Evolutionary conservation across 768 basidiomycete species (phyloP).

Genomic region (Phaeotremella fagi): DNA sequence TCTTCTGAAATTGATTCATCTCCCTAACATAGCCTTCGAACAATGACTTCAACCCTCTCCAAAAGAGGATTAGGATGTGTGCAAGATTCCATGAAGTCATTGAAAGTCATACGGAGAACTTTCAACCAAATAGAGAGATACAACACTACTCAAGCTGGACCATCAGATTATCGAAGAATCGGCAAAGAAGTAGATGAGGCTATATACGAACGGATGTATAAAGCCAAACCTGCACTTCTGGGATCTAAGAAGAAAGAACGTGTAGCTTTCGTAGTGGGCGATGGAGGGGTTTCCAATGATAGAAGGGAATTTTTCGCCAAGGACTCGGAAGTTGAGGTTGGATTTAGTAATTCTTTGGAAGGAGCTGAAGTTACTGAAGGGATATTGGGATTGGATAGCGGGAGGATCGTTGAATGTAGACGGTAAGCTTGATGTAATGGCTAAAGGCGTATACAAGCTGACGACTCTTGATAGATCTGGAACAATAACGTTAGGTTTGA

Average conservation of each 20-base stretch:
- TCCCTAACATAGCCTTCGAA: too few species aligned
- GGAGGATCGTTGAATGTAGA: conserved; percentile 32
- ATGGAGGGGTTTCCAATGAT: conserved; percentile 18
- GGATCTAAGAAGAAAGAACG: conserved; percentile 9
- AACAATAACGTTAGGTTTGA: conserved; percentile 21
- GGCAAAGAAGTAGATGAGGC: neutral
- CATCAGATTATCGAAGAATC: neutral
- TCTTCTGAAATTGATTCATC: too few species aligned
- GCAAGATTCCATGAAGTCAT: too few species aligned
- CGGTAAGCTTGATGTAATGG: conserved; percentile 26
- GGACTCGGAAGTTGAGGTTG: conserved; percentile 15
- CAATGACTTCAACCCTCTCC: too few species aligned
- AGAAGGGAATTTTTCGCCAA: conserved; percentile 17
- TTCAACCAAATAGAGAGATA: too few species aligned
- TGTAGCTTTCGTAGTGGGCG: conserved; percentile 10
- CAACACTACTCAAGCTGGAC: neutral
- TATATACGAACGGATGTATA: neutral
- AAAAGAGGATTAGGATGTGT: too few species aligned
- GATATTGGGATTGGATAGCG: conserved; percentile 25
- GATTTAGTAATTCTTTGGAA: conserved; percentile 1
- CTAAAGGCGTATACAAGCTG: too few species aligned
- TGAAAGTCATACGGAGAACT: too few species aligned
- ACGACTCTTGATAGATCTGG: conserved; percentile 18
- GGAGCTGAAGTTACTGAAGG: conserved; percentile 5
- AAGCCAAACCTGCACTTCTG: neutral